Conservation (phyloP, 2,329 filamentous ascomycete genomes). For the Epichloe sylvatica region DNA sequence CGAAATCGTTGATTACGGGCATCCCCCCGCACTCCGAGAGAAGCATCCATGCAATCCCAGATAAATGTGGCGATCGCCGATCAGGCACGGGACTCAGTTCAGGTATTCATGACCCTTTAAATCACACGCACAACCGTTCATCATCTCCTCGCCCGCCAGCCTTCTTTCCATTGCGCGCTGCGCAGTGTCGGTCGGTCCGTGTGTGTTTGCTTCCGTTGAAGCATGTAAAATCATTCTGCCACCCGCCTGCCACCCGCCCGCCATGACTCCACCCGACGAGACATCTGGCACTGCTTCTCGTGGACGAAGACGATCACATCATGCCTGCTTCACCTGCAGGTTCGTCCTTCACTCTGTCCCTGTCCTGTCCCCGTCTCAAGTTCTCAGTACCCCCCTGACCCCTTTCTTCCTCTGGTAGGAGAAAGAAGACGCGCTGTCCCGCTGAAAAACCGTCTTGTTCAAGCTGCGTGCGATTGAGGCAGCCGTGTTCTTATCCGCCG, state of each 20-base stretch:
- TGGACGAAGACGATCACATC: constrained; percentile 25
- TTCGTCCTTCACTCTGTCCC: constrained; percentile 12
- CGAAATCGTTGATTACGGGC: neutral
- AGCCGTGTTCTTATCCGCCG: constrained; percentile 31
- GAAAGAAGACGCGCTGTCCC: constrained; percentile 38
- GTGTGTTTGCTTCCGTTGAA: neutral
- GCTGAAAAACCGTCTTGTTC: constrained; percentile 38
- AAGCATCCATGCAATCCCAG: neutral
- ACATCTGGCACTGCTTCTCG: constrained; percentile 12
- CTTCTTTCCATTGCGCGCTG: neutral
- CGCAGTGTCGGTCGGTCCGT: neutral
- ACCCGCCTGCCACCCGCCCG: constrained; percentile 5
- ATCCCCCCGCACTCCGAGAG: constrained; percentile 3
- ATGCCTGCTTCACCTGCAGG: constrained; percentile 35
- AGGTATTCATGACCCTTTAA: too few relatives aligned
- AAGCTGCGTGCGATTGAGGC: constrained; percentile 33
- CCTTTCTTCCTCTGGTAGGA: constrained; percentile 10
- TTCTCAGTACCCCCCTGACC: too few relatives aligned
- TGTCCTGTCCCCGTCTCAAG: neutral
- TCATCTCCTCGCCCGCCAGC: neutral
- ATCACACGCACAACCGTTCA: neutral
- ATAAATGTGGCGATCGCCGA: neutral
- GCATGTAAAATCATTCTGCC: neutral
- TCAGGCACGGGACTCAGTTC: neutral
- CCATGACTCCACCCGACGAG: constrained; percentile 21